Evolutionary conservation across 352 stramenopile species (phyloP).

Genomic region (Globisporangium recalcitrans): DNA sequence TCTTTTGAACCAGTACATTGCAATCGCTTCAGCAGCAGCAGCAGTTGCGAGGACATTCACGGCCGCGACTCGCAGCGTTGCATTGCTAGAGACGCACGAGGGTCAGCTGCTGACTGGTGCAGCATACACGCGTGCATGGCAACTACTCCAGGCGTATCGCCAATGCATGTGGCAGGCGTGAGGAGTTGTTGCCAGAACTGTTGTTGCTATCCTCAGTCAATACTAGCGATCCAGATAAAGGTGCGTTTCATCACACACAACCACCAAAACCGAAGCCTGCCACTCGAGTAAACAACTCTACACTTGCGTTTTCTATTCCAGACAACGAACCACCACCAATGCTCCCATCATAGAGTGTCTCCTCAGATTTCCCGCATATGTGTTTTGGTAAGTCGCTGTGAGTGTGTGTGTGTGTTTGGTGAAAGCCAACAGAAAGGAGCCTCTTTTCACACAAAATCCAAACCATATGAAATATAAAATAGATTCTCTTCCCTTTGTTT

Average conservation of each 20-base stretch:
- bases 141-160: background rate
- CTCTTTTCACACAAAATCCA: background rate
- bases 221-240: background rate
- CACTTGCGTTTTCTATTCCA: background rate
- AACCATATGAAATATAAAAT: background rate
- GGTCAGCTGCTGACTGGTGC: no score
- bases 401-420: no score
- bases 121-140: no score
- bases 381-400: background rate
- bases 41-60: background rate
- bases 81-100: no score
- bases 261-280: slow-evolving; percentile 8
- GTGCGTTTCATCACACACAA: slow-evolving; percentile 11
- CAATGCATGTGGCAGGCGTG: background rate
- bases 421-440: slow-evolving; percentile 8
- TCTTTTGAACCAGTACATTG: background rate
- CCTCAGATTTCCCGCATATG: background rate
- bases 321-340: background rate
- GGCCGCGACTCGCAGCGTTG: no score
- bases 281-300: background rate
- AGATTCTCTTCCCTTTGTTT: background rate
- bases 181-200: background rate
- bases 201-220: background rate
- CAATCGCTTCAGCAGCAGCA: background rate
- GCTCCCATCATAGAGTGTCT: background rate